Percentiles rank a stretch among this genome's conserved stretches.
These are phyloP conservation scores for Pyracantha coccinea DNA, from an alignment of 331 rosid genomes.

Conservation along the genomic window DNA sequence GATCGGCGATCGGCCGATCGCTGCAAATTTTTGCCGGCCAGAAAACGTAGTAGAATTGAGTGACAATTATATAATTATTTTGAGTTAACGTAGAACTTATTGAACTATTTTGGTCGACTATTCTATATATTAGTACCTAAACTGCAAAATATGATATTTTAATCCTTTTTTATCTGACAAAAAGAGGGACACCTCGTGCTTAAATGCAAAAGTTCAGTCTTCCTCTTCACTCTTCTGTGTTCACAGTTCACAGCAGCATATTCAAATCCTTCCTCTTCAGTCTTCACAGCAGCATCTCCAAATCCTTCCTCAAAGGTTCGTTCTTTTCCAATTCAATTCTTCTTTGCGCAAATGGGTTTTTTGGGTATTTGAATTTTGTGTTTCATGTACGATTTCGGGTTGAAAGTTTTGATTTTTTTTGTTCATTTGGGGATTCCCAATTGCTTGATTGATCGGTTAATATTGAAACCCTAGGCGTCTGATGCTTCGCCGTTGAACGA, in stretches of 20 bases:
- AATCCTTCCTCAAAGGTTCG: slow-evolving; percentile 49
- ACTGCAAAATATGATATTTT: not conserved
- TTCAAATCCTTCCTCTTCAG: too few species aligned
- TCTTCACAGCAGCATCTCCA: too few species aligned
- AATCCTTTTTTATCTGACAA: too few species aligned
- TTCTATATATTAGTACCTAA: not conserved
- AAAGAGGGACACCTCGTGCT: too few species aligned
- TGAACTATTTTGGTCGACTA: not conserved
- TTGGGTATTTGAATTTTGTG: slow-evolving; percentile 3
- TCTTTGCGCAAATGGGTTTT: not conserved
- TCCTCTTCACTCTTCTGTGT: too few species aligned
- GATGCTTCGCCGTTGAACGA: slow-evolving; percentile 58
- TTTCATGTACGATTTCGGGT: not conserved
- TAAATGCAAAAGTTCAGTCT: too few species aligned
- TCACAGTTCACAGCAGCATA: too few species aligned
- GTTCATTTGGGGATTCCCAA: not conserved
- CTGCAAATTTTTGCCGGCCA: too few species aligned
- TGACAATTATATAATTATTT: too few species aligned
- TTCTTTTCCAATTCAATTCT: not conserved
- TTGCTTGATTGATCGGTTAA: slow-evolving; percentile 11
- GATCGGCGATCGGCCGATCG: too few species aligned
- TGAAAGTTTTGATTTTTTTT: not conserved
- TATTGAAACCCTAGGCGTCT: slow-evolving; percentile 41
- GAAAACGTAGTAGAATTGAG: not conserved
- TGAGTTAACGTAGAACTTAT: too few species aligned